phyloP scores from a whole-genome alignment of 2,329 filamentous ascomycete species.

The Colletotrichum euphorbiae region DNA sequence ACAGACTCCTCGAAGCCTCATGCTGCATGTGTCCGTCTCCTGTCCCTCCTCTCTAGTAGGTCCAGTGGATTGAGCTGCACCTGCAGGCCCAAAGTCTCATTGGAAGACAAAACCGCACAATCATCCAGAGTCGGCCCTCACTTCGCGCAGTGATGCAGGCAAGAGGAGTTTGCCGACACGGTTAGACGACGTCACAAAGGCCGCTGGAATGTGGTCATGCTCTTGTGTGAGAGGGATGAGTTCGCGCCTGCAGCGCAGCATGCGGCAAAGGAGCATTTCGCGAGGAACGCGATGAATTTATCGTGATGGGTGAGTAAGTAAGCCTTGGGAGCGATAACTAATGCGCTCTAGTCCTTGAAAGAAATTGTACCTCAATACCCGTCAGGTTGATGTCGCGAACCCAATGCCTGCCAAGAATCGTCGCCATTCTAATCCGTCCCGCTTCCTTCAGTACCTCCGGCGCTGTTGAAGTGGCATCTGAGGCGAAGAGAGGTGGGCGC shows the following conservation, averaged over 20 bases:
- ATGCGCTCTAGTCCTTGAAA: no score
- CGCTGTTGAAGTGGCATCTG: neutral
- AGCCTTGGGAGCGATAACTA: neutral
- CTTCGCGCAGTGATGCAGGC: neutral
- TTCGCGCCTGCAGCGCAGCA: neutral
- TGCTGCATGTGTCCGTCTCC: no score
- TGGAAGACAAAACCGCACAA: neutral
- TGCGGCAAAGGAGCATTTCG: neutral
- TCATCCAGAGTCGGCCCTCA: neutral
- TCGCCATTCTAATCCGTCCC: slow-evolving; percentile 10
- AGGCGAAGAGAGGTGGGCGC: neutral
- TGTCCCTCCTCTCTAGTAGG: no score
- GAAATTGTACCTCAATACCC: neutral
- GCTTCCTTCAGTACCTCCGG: neutral
- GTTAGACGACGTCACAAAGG: neutral
- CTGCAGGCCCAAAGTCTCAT: neutral
- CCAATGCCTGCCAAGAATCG: slow-evolving; percentile 13
- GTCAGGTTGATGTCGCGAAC: slow-evolving; percentile 11
- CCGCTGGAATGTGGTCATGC: neutral
- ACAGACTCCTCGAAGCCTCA: no score
- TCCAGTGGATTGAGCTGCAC: neutral
- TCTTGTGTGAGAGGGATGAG: neutral
- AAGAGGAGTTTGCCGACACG: neutral
- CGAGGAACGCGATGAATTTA: neutral
- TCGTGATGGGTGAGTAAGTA: neutral